Percentiles rank a stretch among this genome's conserved stretches.
These are phyloP conservation scores for Myriosclerotinia curreyana DNA, from an alignment of 2,329 filamentous ascomycete species.

Conservation along the genomic window DNA sequence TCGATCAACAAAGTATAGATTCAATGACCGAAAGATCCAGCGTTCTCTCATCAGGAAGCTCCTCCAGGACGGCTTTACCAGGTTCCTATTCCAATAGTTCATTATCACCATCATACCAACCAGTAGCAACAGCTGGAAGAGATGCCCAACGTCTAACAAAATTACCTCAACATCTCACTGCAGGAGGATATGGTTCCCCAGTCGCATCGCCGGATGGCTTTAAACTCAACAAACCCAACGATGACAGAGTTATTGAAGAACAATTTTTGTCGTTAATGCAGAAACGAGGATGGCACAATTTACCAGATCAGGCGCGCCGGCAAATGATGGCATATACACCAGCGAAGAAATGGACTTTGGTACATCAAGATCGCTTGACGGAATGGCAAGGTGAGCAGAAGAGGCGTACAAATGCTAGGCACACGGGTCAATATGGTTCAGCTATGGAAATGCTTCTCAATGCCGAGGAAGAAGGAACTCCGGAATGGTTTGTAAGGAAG, in stretches of 20 bases:
- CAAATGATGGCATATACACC: conserved; percentile 97
- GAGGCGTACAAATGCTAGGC: conserved; percentile 69
- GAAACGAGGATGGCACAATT: conserved; percentile 94
- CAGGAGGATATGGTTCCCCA: conserved; percentile 32
- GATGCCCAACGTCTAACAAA: conserved; percentile 58
- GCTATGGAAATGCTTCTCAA: conserved; percentile 68
- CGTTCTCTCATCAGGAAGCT: conserved; percentile 54
- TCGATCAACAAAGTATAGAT: conserved; percentile 64
- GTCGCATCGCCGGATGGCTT: conserved; percentile 42
- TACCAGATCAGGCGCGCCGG: conserved; percentile 88
- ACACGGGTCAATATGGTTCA: conserved; percentile 66
- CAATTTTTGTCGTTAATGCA: conserved; percentile 95
- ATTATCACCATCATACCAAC: conserved; percentile 35
- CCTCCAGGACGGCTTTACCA: conserved; percentile 52
- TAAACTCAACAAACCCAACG: conserved; percentile 68
- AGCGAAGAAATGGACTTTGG: conserved; percentile 94
- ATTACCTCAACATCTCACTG: conserved; percentile 39
- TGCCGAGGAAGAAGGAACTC: conserved; percentile 91
- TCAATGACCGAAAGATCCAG: conserved; percentile 56
- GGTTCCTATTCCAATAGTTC: conserved; percentile 57
- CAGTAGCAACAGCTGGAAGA: conserved; percentile 34
- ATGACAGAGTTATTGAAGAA: conserved; percentile 81
- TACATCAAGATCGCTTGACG: conserved; percentile 90
- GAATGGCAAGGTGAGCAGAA: conserved; percentile 96
- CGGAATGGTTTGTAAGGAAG: conserved; percentile 96